A percentile compares a stretch with the other conserved stretches of the same genome.
phyloP scores from a whole-genome alignment of 208 protist genomes.

The Naegleria gruberi region DNA sequence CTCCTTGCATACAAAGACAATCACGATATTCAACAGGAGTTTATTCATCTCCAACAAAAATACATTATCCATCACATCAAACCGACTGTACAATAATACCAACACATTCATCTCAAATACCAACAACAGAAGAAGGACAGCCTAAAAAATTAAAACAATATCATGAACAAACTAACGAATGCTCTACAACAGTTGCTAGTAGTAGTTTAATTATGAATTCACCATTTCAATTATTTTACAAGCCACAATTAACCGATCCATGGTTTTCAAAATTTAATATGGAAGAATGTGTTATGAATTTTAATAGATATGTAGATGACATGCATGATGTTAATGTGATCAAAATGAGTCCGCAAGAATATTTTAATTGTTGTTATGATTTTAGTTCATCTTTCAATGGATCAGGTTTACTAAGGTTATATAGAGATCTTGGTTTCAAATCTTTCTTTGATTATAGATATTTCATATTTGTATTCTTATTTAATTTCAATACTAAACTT shows the following conservation, averaged over 20 bases:
- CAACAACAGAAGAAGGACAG: no score
- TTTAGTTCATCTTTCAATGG: background rate
- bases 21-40: no score
- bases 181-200: background rate
- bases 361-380: background rate
- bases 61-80: no score
- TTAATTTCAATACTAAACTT: background rate
- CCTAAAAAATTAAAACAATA: background rate
- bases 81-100: no score
- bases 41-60: no score
- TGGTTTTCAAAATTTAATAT: slow-evolving; percentile 6
- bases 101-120: no score
- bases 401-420: background rate
- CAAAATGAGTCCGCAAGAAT: background rate
- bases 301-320: background rate
- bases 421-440: background rate
- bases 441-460: background rate
- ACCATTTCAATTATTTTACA: background rate
- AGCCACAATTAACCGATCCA: background rate
- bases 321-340: background rate
- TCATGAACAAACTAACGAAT: background rate
- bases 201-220: background rate
- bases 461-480: slow-evolving; percentile 7
- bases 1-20: no score
- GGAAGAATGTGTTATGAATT: background rate